Evolutionary conservation across 805 yeast species (phyloP), one percentile per base, ranked within the genome.

Genomic region (Cyberlindnera xylosilytica): DNA sequence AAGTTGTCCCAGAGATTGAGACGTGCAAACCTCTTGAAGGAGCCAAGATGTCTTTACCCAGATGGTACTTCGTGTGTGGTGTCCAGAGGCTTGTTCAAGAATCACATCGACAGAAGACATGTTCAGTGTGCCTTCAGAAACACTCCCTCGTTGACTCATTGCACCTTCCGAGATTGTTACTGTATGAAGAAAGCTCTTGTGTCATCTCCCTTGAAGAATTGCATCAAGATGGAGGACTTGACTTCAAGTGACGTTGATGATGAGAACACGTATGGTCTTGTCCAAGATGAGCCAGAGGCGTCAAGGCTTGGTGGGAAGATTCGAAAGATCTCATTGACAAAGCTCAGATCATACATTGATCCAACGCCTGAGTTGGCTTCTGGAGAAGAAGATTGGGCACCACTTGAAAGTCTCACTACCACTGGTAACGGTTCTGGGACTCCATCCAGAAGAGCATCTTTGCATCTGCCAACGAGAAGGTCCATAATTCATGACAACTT

Each of bases 51-150:
- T 35, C 26, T 15, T 2, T 49, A 45, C 22, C 49, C 49, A 1
- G 40, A 49, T 31, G 47, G 46, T 5, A 40, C 37, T 6, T 45
- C 53, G 9, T 32, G 54, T 3, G 35, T 47, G 17, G 52, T 61
- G 8, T 40, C 30, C 17, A 38, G 56, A 24, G 69, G 67, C 0
- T 46, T 48, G 26, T 63, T 61, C 45, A 59, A 46, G 39, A 66
- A 65, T 1, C 18, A 33, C 6, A 47, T 44, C 23, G 66, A 64
- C 39, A 52, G 53, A 27, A 46, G 68, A 17, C 52, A 44, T 17
- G 13, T 47, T 8, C 36, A 57, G 15, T 61, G 69, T 45, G 20
- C 35, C 1, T 51, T 27, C 20, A 17, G 18, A 11, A 23, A 37
- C 13, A 11, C 20, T 3, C n/a, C 30, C 3, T 22, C 34, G 1